Base-by-base conservation (phyloP, 2,329 filamentous ascomycete species). In the Ophiostoma pallidulum region DNA sequence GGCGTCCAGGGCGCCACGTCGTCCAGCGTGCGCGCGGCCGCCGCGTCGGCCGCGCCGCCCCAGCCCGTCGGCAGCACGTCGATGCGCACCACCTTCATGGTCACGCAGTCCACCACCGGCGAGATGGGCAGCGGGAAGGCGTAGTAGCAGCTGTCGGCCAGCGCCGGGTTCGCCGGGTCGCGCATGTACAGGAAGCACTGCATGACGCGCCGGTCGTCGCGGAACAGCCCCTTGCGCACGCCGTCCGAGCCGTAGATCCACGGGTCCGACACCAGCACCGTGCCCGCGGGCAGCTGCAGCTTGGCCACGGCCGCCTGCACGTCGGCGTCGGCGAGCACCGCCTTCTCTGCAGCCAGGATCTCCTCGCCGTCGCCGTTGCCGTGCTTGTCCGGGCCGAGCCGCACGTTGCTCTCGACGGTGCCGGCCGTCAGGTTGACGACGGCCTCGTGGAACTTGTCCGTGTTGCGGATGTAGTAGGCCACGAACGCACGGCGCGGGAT, bases 111-210 rank as follows among this genome's bases (percentile, higher is more conserved):
- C 50, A 73, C 68, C 18, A 86, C 81, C 0, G 82, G 81, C 56
- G 77, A 73, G 8, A 72, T 68, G 33, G 67, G 70, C 24, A 78
- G 64, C 48, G 77, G 69, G 8, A 78, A 64, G 0, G 76, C 75
- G 47, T 77, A 77, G 4, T 75, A 74, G 57, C 82, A 84, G 36
- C 75, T 76, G 57, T 86, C 81, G n/a, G 65, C 62, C 56, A 83
- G 76, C 7, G 65, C 59, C 0, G 75, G 56, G 57, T 84, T 80
- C 26, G 67, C 64, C 3, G 79, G 78, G 53, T 82, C 80, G 19
- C 78, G 68, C 63, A 83, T 71, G 62, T 85, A 85, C 46, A 84
- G 62, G 63, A 81, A 84, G 61, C 76, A 80, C 59, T 84, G 80
- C 58, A 74, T 81, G 5, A 42, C 41, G 12, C 53, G 51, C 26